Conservation (phyloP, 108 stramenopile species). For the Cyclotella kingstonii region DNA sequence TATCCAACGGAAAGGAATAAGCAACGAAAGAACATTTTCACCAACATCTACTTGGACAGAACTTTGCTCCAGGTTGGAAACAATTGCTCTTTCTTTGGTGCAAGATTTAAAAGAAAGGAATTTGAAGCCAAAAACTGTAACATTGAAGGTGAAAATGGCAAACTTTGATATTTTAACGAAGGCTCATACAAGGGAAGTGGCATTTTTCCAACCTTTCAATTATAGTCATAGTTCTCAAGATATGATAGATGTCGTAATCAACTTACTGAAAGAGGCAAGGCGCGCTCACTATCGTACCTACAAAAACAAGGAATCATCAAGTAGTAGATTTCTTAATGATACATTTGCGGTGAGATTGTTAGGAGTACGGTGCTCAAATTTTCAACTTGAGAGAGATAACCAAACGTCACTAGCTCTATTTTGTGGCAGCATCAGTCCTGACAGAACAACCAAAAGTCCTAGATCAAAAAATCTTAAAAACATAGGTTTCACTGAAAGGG, state of each 20-base stretch:
- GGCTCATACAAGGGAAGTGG: constrained; percentile 26
- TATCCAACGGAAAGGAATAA: constrained; percentile 76
- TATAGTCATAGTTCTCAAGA: constrained; percentile 41
- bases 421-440: neutral
- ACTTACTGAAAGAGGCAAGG: constrained; percentile 52
- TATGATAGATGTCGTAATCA: constrained; percentile 41
- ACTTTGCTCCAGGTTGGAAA: constrained; percentile 61
- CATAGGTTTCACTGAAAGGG: neutral
- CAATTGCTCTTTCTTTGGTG: constrained; percentile 57
- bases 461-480: neutral
- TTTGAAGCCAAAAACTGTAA: constrained; percentile 65
- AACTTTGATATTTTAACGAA: constrained; percentile 65
- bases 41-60: constrained; percentile 54
- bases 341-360: constrained; percentile 68
- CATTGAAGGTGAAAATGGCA: constrained; percentile 82
- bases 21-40: constrained; percentile 89
- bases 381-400: constrained; percentile 47
- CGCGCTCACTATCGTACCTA: neutral
- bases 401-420: constrained; percentile 29
- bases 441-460: neutral
- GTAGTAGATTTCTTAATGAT: neutral
- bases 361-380: constrained; percentile 79
- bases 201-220: constrained; percentile 25
- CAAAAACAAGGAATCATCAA: constrained; percentile 9
- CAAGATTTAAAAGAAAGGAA: constrained; percentile 60